phyloP scores from a whole-genome alignment of 106 monocot genomes.

The Dendrobium nobile region DNA sequence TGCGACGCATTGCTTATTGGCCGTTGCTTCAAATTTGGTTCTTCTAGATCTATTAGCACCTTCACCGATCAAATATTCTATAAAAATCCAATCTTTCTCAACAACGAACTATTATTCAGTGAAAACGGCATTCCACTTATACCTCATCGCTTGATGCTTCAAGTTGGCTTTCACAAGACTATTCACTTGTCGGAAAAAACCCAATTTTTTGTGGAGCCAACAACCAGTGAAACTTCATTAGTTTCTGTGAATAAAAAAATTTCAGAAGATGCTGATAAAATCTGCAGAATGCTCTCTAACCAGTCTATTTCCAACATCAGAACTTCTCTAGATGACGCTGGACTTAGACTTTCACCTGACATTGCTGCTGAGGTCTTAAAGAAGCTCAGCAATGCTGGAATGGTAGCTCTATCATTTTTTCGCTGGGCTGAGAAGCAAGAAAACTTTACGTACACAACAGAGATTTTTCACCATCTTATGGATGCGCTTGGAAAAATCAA shows the following conservation, averaged over 20 bases:
- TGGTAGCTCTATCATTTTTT: conserved; percentile 58
- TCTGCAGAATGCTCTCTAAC: conserved; percentile 46
- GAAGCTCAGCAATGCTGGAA: conserved; percentile 72
- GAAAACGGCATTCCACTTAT: background rate
- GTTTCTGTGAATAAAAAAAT: conserved; percentile 1
- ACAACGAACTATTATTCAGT: background rate
- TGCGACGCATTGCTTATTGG: no score
- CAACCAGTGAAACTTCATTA: background rate
- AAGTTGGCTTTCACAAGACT: conserved; percentile 12
- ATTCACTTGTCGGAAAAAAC: background rate
- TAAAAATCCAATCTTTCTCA: background rate
- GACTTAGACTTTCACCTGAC: conserved; percentile 30
- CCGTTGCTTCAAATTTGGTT: no score
- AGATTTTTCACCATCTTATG: conserved; percentile 60
- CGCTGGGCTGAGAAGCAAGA: conserved; percentile 64
- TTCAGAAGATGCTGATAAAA: conserved; percentile 43
- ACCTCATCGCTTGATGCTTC: background rate
- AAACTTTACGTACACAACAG: conserved; percentile 41
- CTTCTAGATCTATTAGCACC: background rate
- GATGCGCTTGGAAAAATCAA: conserved; percentile 95
- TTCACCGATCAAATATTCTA: background rate
- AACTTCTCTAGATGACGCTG: conserved; percentile 29
- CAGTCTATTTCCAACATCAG: conserved; percentile 17
- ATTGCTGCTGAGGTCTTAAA: conserved; percentile 57
- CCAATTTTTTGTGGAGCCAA: conserved; percentile 32